A percentile compares a stretch with the other conserved stretches of the same genome.
phyloP scores from a whole-genome alignment of 177 flowering plant species.

The Tripterygium wilfordii region DNA sequence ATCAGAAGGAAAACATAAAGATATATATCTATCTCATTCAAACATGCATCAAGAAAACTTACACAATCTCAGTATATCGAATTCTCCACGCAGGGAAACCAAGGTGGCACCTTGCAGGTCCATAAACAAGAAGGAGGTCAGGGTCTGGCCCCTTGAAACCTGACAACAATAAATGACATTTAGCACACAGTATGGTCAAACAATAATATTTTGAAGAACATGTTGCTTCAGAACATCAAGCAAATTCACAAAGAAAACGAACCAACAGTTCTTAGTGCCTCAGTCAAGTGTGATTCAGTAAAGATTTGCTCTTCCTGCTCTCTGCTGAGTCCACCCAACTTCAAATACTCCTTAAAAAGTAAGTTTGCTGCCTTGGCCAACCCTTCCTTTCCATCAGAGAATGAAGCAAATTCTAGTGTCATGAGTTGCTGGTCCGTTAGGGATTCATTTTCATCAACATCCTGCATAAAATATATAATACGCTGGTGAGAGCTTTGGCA shows the following conservation, averaged over 20 bases:
- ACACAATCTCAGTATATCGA: constrained; percentile 91
- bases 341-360: constrained; percentile 43
- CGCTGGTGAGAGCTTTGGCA: background rate
- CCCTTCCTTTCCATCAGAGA: constrained; percentile 78
- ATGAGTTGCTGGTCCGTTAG: constrained; percentile 20
- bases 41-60: constrained; percentile 20
- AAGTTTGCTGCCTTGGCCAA: constrained; percentile 69
- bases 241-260: constrained; percentile 18
- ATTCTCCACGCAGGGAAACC: constrained; percentile 96
- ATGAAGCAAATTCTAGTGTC: constrained; percentile 63
- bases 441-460: constrained; percentile 16
- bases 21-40: background rate
- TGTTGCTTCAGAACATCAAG: no score
- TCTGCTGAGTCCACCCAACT: constrained; percentile 16
- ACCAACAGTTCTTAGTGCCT: constrained; percentile 71
- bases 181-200: no score
- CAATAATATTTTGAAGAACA: no score
- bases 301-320: constrained; percentile 29
- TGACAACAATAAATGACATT: no score
- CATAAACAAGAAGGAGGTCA: constrained; percentile 72
- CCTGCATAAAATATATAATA: constrained; percentile 33
- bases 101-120: constrained; percentile 79
- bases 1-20: background rate
- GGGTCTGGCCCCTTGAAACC: constrained; percentile 75
- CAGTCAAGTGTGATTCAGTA: constrained; percentile 55